Evolutionary conservation across 139 green algal genomes (phyloP).

Genomic region (Closterium sp.): DNA sequence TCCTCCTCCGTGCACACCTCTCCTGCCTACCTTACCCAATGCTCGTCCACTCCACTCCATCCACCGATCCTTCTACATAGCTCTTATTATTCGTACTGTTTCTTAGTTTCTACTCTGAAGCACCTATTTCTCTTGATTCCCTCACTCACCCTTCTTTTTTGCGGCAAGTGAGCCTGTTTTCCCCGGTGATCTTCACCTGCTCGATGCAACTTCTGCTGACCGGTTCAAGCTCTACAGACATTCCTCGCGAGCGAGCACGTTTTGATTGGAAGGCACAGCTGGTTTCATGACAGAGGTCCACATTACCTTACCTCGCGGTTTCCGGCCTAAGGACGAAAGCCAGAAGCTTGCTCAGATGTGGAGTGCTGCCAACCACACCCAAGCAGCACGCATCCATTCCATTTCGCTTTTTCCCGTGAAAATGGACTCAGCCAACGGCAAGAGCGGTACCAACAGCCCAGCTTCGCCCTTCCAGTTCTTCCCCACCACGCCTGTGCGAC

Average conservation of each 20-base stretch:
- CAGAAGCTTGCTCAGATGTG: not conserved
- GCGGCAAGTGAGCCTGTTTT: not conserved
- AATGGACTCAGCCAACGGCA: not conserved
- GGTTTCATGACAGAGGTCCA: not conserved
- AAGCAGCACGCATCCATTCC: not conserved
- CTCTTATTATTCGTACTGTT: not conserved
- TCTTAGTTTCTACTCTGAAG: not conserved
- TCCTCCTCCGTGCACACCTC: too few relatives aligned
- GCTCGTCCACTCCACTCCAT: too few relatives aligned
- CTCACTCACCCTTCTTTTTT: not conserved
- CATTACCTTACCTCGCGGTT: not conserved
- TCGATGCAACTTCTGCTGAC: too few relatives aligned
- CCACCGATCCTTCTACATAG: not conserved
- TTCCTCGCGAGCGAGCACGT: too few relatives aligned
- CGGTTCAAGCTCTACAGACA: too few relatives aligned
- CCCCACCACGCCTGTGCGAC: not conserved
- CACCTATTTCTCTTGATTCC: not conserved
- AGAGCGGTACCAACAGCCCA: not conserved
- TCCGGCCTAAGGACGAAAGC: not conserved
- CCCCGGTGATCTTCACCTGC: too few relatives aligned
- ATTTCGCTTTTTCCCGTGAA: not conserved
- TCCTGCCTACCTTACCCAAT: too few relatives aligned
- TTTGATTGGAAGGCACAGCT: not conserved
- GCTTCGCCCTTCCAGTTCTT: not conserved
- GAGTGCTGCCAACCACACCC: not conserved